These are phyloP conservation scores for Phytophthora lateralis DNA, from an alignment of 352 stramenopile species.

Conservation along the genomic window DNA sequence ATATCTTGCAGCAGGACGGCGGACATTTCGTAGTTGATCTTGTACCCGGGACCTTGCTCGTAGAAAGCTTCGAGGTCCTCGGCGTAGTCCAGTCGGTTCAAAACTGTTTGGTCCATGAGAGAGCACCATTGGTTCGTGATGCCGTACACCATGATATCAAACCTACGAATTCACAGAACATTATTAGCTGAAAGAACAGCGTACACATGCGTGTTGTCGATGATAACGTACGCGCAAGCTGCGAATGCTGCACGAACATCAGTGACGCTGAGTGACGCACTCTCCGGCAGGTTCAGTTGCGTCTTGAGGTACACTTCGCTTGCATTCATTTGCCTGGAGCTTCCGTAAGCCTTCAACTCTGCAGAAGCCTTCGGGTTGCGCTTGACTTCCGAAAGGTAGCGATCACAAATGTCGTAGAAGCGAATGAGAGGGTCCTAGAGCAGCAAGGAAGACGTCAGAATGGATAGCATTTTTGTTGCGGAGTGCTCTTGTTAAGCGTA, in stretches of 20 bases:
- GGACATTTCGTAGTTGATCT: constrained; percentile 83
- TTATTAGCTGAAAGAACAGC: constrained; percentile 29
- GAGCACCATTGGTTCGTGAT: constrained; percentile 64
- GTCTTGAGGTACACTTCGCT: constrained; percentile 37
- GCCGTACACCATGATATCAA: constrained; percentile 68
- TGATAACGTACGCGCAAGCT: constrained; percentile 54
- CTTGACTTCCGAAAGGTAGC: constrained; percentile 55
- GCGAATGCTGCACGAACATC: constrained; percentile 49
- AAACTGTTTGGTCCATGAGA: constrained; percentile 44
- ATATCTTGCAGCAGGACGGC: constrained; percentile 67
- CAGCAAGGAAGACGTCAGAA: neutral
- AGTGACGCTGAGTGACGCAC: neutral
- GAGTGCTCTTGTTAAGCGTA: constrained; percentile 13
- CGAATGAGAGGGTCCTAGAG: constrained; percentile 58
- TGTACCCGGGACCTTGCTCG: constrained; percentile 54
- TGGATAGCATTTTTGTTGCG: neutral
- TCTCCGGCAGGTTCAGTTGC: constrained; percentile 43
- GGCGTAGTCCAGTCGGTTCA: constrained; percentile 61
- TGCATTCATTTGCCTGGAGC: constrained; percentile 40
- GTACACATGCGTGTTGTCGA: no score
- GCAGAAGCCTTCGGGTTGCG: constrained; percentile 50
- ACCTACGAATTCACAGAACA: no score
- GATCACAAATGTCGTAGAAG: constrained; percentile 72
- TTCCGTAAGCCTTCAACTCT: constrained; percentile 41
- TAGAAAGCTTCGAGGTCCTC: constrained; percentile 80